Base-by-base conservation (phyloP, 768 basidiomycete species). In the Trametes gibbosa region DNA sequence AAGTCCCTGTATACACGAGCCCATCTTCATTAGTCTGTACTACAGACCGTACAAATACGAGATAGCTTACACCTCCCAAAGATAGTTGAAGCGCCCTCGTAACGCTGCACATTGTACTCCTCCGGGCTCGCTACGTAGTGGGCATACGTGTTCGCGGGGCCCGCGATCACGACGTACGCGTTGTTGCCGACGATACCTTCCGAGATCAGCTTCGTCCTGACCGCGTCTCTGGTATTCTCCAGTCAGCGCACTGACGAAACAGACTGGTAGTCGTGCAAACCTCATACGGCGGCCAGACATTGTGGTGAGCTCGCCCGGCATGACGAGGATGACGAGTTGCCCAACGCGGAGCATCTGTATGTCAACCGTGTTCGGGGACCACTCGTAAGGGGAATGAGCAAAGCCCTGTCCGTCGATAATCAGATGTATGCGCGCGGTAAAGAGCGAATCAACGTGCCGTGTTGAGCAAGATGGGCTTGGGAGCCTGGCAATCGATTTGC, bases 11-110 rank as follows among this genome's bases (percentile, higher is more conserved):
- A 13, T 16, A 21, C 53, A 23, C 42, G 52, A 23, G 49, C 48
- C 53, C 27, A 43, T 59, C 25, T 19, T 19, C 6, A 5, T 32
- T 1, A n/a, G 40, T 19, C n/a, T 40, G 37, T 23, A 19, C 3
- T 24, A 10, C 43, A 43, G 5, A 3, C 17, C 19, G 34, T 14
- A 10, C 25, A 14, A 23, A 23, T 25, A 56, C 17, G 35, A 41
- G 40, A 45, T 19, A 40, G 77, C 85, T 69, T 63, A 90, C 90
- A 81, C 58, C 79, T 83, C 39, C 90, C 90, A 70, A 84, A 91
- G 45, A 91, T 77, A 9, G 87, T 91, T 43, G 89, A 90, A 0
- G 87, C 89, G 50, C 89, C 90, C 72, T 92, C 90, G 64, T 90
- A 90, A 50, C 90, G 79, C 70, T 92, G 90, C 14, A 88, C 73